phyloP scores from a whole-genome alignment of 257 asterid genomes.

The Nicotiana knightiana region DNA sequence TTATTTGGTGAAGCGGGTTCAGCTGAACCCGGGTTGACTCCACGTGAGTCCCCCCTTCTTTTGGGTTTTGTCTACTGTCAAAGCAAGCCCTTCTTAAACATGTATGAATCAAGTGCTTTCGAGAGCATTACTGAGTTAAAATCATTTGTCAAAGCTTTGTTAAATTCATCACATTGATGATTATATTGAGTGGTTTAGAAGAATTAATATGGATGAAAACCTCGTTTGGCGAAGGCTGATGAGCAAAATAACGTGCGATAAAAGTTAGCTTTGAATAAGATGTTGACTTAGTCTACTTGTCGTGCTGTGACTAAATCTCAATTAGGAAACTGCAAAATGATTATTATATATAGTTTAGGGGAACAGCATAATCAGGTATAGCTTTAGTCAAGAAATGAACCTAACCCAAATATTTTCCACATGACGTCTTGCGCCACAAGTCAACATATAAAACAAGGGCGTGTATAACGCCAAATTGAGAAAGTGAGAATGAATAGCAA shows the following conservation, averaged over 20 bases:
- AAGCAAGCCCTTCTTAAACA: too few relatives aligned
- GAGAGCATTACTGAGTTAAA: too few relatives aligned
- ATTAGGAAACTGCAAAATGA: neutral
- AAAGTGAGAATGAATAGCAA: too few relatives aligned
- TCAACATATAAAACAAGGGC: neutral
- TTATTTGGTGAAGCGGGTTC: too few relatives aligned
- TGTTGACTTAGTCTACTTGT: slow-evolving; percentile 1
- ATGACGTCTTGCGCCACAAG: neutral
- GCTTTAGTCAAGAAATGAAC: neutral
- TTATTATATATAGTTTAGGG: neutral
- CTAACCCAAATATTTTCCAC: neutral
- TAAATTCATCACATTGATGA: too few relatives aligned
- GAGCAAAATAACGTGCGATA: neutral
- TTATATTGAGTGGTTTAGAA: neutral
- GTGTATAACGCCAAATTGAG: neutral
- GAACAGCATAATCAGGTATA: neutral
- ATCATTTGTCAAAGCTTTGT: too few relatives aligned
- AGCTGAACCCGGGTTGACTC: too few relatives aligned
- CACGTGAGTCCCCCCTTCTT: too few relatives aligned
- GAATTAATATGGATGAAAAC: neutral
- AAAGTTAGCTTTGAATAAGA: neutral
- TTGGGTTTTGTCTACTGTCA: too few relatives aligned
- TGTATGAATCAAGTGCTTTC: too few relatives aligned
- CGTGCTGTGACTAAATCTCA: neutral
- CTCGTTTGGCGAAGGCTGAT: neutral